Base-by-base conservation (phyloP, 2,329 filamentous ascomycete species). In the Arthrinium puccinioides region DNA sequence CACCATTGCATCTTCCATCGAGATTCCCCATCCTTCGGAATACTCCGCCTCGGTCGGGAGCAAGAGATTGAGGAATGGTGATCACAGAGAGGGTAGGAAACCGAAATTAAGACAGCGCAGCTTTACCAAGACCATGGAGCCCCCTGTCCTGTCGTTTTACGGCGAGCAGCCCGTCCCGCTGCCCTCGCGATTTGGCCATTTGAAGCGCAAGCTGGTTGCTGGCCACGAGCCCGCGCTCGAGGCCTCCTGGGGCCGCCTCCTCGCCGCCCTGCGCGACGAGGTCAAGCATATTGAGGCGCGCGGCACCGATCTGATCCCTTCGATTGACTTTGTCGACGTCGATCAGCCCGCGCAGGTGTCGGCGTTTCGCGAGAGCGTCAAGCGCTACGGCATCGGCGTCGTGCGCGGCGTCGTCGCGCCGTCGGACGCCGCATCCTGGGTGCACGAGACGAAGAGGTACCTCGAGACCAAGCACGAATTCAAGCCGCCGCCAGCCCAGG, bases 361-460 rank as follows among this genome's bases (percentile, higher is more conserved):
- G 18, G 61, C 69, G 2, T 84, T 84, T 53, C 67, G 63, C 36
- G 62, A 63, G 32, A 72, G 74, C 49, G 64, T 81, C 36, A 69
- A 69, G 48, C 76, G 78, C 49, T 72, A 79, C 28, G 82, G 81
- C 36, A 72, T 79, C 9, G 80, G 76, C 27, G 72, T 86, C 15
- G 67, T 86, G 19, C 72, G 79, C 39, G 76, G 77, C 46, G 80
- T 83, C 26, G 62, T 86, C 3, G 70, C 77, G 9, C 62, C 66
- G 21, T 52, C 60, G 5, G 70, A 78, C 47, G 78, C 78, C 9
- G 64, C 76, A 39, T 60, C 61, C 19, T 74, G 74, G 54, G 80
- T 84, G 48, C 63, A 67, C 32, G 69, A 78, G 49, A 73, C 77
- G 9, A 67, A 73, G 45, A 64, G 70, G 28, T 84, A 85, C 52